Evolutionary conservation across 352 stramenopile species (phyloP), one percentile per base, ranked within the genome.

Genomic region (Phytopythium boreale): DNA sequence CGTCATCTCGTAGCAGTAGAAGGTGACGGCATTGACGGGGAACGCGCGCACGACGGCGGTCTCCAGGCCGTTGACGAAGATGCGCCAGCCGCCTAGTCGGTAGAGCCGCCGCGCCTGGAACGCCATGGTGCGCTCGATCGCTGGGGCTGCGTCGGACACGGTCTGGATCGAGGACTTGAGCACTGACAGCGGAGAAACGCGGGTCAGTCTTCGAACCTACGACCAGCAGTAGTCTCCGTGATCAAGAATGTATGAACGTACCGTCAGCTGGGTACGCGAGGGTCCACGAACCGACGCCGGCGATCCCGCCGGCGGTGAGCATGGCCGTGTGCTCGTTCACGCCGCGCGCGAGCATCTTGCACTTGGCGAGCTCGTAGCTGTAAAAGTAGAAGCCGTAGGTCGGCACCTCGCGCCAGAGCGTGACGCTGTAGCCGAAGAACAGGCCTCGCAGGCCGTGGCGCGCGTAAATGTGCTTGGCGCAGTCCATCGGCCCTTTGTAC

Each of bases 81-180:
- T 85, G 29, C 72, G 71, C 67, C 72, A 78, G 8, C 88, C 88
- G 27, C 85, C 82, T 47, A 87, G 71, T 2, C 66, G 68, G 68
- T 90, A 92, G 17, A 96, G 74, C 62, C 77, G 76, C 47, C 80
- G 66, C 44, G 74, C 69, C 63, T 96, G 88, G 59, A 88, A 92
- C 44, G 73, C 71, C 15, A 93, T 93, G 56, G 77, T 90, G 65
- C 81, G 74, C 57, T 94, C 88, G 10, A 80, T 66, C 0, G 71
- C 63, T 9, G 72, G 70, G 22, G 86, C 75, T 34, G 81, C 63
- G 29, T 91, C 79, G 8, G 87, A 70, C 4, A 92, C 64, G 39
- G 82, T 93, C 71, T 96, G 88, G 41, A 96, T 93, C 26, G 80
- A 87, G 51, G 85, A 93, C 64, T 96, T 96, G 67, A 96, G 76